Conservation (phyloP, 768 basidiomycete species). For the Boletus subcaerulescens region DNA sequence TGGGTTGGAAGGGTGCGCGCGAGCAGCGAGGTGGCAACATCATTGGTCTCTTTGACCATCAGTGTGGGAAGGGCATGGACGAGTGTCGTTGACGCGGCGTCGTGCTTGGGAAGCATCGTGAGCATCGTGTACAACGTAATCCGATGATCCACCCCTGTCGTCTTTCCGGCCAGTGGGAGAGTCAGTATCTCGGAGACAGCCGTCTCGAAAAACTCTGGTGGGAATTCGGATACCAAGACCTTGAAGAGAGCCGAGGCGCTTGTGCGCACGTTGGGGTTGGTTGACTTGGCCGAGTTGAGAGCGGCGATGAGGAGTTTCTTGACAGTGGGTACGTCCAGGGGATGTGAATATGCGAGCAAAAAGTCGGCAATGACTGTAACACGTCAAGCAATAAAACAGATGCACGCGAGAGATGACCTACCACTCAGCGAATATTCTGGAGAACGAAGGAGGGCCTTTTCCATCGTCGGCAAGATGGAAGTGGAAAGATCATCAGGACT, state of each 20-base stretch:
- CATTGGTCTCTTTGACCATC: conserved; percentile 76
- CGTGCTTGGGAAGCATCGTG: conserved; percentile 46
- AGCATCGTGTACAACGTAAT: conserved; percentile 80
- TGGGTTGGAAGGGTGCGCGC: conserved; percentile 56
- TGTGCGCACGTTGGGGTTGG: conserved; percentile 56
- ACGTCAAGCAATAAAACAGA: not conserved
- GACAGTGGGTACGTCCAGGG: conserved; percentile 48
- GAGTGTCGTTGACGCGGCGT: conserved; percentile 44
- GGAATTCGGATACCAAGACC: conserved; percentile 34
- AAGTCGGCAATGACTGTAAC: conserved; percentile 54
- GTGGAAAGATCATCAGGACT: conserved; percentile 48
- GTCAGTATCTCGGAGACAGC: conserved; percentile 64
- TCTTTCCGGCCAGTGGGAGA: conserved; percentile 83
- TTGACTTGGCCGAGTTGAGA: conserved; percentile 72
- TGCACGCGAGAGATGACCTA: conserved; percentile 29
- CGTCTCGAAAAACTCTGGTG: conserved; percentile 38
- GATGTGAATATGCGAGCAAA: conserved; percentile 50
- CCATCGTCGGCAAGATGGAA: conserved; percentile 65
- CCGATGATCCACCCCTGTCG: conserved; percentile 84
- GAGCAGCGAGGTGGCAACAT: conserved; percentile 56
- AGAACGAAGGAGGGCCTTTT: conserved; percentile 77
- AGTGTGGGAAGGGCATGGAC: conserved; percentile 41
- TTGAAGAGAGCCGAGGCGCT: conserved; percentile 60
- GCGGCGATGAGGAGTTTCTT: conserved; percentile 54
- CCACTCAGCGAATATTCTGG: conserved; percentile 74